phyloP scores from a whole-genome alignment of 352 stramenopile genomes.

The Phytophthora boehmeriae region DNA sequence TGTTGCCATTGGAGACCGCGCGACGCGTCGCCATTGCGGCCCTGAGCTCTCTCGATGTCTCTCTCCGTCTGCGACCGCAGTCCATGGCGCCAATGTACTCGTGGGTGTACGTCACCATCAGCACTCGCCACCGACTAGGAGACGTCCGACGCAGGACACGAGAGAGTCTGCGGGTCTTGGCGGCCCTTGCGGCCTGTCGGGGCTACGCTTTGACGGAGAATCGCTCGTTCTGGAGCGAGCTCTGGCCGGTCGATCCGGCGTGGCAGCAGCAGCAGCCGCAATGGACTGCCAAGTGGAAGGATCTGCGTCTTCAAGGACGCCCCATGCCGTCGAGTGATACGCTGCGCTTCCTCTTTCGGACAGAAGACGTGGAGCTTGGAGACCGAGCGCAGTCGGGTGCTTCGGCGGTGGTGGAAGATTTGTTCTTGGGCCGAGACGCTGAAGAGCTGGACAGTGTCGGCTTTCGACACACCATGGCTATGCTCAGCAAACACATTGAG shows the following conservation, averaged over 20 bases:
- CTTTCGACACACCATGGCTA: conserved; percentile 16
- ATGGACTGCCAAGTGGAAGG: conserved; percentile 16
- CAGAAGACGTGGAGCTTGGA: conserved; percentile 3
- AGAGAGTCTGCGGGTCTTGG: conserved; percentile 25
- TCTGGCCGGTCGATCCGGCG: conserved; percentile 10
- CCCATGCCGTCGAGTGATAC: background rate
- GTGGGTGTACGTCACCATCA: conserved; percentile 21
- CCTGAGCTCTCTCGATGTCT: conserved; percentile 13
- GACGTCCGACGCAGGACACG: background rate
- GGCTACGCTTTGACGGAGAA: conserved; percentile 25
- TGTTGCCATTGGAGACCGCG: conserved; percentile 21
- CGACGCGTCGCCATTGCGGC: conserved; percentile 15
- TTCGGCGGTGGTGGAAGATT: conserved; percentile 9
- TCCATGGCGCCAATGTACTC: conserved; percentile 13
- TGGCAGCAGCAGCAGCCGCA: conserved; percentile 9
- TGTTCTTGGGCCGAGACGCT: conserved; percentile 4
- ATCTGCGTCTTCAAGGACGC: conserved; percentile 8
- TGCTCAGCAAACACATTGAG: conserved; percentile 16
- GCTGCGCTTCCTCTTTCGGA: conserved; percentile 8
- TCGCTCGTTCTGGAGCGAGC: conserved; percentile 23
- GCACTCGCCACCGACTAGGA: background rate
- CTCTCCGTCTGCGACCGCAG: conserved; percentile 14
- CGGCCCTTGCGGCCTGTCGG: conserved; percentile 14
- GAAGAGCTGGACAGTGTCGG: conserved; percentile 15
- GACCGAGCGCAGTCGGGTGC: background rate